Evolutionary conservation across 352 stramenopile genomes (phyloP).

Genomic region (Phytophthora chlamydospora): DNA sequence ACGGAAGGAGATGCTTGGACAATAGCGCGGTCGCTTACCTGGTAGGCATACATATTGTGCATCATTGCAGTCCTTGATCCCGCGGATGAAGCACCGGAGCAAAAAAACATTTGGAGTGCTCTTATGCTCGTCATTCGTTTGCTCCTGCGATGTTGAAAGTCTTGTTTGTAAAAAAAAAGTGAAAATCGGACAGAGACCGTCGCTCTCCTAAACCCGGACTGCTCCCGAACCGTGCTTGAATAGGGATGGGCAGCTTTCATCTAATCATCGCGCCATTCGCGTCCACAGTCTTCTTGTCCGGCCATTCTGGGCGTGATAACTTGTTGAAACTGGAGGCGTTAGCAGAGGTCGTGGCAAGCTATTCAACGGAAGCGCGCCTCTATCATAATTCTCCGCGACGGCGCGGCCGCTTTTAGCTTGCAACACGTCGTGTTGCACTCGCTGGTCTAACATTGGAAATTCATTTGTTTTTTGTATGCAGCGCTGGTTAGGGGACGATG

Average conservation of each 20-base stretch:
- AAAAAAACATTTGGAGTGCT: slow-evolving; percentile 7
- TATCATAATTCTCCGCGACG: too few species aligned
- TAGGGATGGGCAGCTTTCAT: slow-evolving; percentile 15
- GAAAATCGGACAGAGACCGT: slow-evolving; percentile 8
- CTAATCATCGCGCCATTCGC: slow-evolving; percentile 13
- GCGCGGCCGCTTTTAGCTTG: too few species aligned
- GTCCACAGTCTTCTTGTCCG: slow-evolving; percentile 1
- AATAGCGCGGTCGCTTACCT: too few species aligned
- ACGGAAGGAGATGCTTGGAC: too few species aligned
- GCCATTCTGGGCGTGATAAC: neutral
- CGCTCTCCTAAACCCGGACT: slow-evolving; percentile 12
- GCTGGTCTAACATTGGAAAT: slow-evolving; percentile 1
- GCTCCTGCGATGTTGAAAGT: neutral
- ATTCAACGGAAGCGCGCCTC: too few species aligned
- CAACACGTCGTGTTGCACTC: neutral
- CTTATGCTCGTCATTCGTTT: slow-evolving; percentile 19
- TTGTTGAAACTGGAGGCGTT: too few species aligned
- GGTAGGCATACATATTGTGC: too few species aligned
- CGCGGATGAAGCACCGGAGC: too few species aligned
- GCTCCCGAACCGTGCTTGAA: slow-evolving; percentile 9
- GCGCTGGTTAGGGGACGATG: slow-evolving; percentile 24
- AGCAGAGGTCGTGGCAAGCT: too few species aligned
- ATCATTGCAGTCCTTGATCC: too few species aligned
- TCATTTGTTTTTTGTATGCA: slow-evolving; percentile 19
- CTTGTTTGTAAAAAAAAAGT: slow-evolving; percentile 7